A percentile compares a stretch with the other conserved stretches of the same genome.
Evolutionary conservation across 495 filamentous ascomycete species (phyloP).

Genomic region (Tuber brumale): DNA sequence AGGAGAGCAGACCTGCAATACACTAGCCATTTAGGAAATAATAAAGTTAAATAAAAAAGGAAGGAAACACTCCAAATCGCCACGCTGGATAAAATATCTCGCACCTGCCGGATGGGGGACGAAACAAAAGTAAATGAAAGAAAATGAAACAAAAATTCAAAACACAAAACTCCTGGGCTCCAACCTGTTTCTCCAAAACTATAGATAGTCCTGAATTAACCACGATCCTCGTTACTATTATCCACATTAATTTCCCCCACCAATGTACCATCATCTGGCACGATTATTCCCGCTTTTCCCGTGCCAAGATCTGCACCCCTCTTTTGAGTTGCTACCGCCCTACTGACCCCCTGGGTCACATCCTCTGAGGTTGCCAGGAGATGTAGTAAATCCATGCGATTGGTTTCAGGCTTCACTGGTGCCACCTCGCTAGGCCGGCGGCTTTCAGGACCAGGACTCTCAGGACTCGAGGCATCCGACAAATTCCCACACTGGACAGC

Average conservation of each 20-base stretch:
- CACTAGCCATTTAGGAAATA: neutral
- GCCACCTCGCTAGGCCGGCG: conserved; percentile 30
- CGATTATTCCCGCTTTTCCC: conserved; percentile 25
- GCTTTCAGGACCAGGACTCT: conserved; percentile 28
- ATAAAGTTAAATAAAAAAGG: conserved; percentile 3
- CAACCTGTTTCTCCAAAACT: neutral
- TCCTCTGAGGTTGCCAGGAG: conserved; percentile 22
- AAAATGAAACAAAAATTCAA: conserved; percentile 3
- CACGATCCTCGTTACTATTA: conserved; percentile 26
- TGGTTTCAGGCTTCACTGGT: conserved; percentile 18
- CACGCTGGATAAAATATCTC: neutral
- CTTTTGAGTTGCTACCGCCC: conserved; percentile 17
- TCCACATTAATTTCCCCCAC: conserved; percentile 28
- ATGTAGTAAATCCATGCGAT: conserved; percentile 40
- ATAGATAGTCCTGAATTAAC: neutral
- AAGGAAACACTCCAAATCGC: conserved; percentile 1
- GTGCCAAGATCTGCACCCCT: conserved; percentile 23
- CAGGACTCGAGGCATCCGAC: conserved; percentile 29
- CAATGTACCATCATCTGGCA: conserved; percentile 19
- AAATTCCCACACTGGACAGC: conserved; percentile 36
- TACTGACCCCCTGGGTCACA: conserved; percentile 29
- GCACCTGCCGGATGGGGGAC: neutral
- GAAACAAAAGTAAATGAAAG: neutral
- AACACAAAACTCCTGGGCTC: conserved; percentile 2
- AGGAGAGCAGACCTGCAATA: neutral